Evolutionary conservation across 345 rosid species (phyloP), one percentile per base, ranked within the genome.

Genomic region (Populus simonii): DNA sequence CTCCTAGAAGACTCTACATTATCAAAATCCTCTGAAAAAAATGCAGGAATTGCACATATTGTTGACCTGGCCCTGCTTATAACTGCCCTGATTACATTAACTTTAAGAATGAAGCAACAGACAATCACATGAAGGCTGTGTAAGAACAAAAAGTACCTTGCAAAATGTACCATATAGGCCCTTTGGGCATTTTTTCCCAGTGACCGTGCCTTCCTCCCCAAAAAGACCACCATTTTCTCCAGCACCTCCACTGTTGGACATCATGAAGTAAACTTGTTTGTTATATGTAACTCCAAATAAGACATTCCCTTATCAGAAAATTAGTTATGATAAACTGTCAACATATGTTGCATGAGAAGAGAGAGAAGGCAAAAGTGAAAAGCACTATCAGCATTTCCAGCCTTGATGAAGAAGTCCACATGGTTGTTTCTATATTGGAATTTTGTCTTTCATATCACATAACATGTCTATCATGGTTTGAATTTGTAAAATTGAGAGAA

Each of bases 91-190:
- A 31, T 38, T 65, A 17, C 68, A 31, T 10, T 41, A 66, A 17
- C 25, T 55, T 71, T 22, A 79, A 68, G 67, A 73, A 39, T 27
- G 9, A 74, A 39, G 65, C 55, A 35, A 17, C 41, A 71, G 55
- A 49, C 29, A 47, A 73, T n/a, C 10, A 69, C 27, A 62, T 49
- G n/a, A 68, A 78, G 68, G 75, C 53, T 53, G 18, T 45, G 59
- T 31, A 68, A 68, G 68, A 78, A 70, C 71, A 29, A 68, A 65
- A 80, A 36, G 67, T 87, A 96, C 99, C 92, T 83, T 71, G 82
- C 99, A 96, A 80, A 92, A 96, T 84, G 92, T 92, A 80, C 99
- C 98, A 85, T 88, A 89, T 77, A 96, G 97, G 43, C 99, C 99
- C 81, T 83, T 87, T 29, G 99, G 99, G 76, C 99, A 96, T 72